Conservation (phyloP, 164 flowering plant species). For the Litsea cubeba region DNA sequence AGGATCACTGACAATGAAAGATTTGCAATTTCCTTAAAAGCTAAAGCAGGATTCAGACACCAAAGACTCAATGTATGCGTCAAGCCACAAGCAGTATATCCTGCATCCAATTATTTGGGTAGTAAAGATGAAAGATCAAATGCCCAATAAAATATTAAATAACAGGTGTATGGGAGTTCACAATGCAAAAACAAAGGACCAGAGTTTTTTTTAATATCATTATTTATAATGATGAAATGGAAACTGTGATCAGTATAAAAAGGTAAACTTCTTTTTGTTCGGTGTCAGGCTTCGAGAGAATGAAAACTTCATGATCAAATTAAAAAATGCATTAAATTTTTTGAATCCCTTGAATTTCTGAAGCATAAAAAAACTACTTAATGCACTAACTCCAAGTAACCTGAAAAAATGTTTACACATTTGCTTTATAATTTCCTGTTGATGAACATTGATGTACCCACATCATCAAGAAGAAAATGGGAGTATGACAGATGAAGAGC, state of each 20-base stretch:
- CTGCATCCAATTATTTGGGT: conserved; percentile 26
- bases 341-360: no score
- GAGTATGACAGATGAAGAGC: not conserved
- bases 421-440: not conserved
- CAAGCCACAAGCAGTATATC: conserved; percentile 42
- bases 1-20: conserved; percentile 75
- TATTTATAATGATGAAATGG: not conserved
- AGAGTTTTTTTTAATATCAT: not conserved
- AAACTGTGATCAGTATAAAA: not conserved
- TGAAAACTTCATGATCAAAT: not conserved
- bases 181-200: not conserved
- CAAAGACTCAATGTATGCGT: conserved; percentile 63
- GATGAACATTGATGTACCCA: not conserved
- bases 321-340: no score
- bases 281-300: not conserved
- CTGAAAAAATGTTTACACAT: not conserved
- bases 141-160: not conserved
- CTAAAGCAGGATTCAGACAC: conserved; percentile 97
- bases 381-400: not conserved
- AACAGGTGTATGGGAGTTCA: not conserved
- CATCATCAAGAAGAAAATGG: not conserved
- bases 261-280: not conserved
- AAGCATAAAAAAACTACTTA: not conserved
- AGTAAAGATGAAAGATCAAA: conserved; percentile 5
- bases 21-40: conserved; percentile 73